Evolutionary conservation across 2,329 filamentous ascomycete species (phyloP).

Genomic region (Claviceps sp.): DNA sequence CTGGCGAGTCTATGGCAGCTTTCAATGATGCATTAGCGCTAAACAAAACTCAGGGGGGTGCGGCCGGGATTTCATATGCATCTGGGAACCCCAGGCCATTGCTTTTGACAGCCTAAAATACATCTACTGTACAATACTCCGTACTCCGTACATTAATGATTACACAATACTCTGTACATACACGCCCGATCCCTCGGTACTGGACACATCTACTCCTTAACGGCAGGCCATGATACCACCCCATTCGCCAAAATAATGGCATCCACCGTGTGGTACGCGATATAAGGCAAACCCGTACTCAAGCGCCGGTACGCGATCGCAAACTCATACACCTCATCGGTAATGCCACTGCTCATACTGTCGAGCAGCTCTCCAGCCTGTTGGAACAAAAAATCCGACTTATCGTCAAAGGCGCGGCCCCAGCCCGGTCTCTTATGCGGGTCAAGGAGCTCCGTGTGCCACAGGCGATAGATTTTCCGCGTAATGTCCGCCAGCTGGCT

Average conservation of each 20-base stretch:
- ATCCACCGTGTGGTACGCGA: conserved; percentile 5
- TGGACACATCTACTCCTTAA: too few relatives aligned
- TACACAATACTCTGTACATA: too few relatives aligned
- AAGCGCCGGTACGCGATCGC: conserved; percentile 5
- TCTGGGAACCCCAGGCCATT: too few relatives aligned
- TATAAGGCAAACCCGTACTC: conserved; percentile 5
- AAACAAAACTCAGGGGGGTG: too few relatives aligned
- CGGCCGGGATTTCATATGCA: too few relatives aligned
- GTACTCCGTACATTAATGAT: too few relatives aligned
- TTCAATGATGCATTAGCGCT: too few relatives aligned
- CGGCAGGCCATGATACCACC: background rate
- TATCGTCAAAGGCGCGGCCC: conserved; percentile 3
- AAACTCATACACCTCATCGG: conserved; percentile 6
- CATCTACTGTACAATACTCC: too few relatives aligned
- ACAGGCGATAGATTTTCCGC: conserved; percentile 1
- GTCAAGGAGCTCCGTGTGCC: conserved; percentile 4
- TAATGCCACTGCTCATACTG: background rate
- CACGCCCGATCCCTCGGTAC: too few relatives aligned
- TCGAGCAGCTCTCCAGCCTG: conserved; percentile 4
- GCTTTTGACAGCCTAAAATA: too few relatives aligned
- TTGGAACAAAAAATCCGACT: conserved; percentile 2
- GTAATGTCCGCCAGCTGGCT: background rate
- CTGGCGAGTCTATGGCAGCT: too few relatives aligned
- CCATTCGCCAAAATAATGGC: conserved; percentile 5
- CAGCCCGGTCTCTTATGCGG: conserved; percentile 3